Percentiles rank a stretch among this genome's conserved stretches.
Evolutionary conservation across 2,329 filamentous ascomycete genomes (phyloP).

Genomic region (Arthrobotrys conoides): DNA sequence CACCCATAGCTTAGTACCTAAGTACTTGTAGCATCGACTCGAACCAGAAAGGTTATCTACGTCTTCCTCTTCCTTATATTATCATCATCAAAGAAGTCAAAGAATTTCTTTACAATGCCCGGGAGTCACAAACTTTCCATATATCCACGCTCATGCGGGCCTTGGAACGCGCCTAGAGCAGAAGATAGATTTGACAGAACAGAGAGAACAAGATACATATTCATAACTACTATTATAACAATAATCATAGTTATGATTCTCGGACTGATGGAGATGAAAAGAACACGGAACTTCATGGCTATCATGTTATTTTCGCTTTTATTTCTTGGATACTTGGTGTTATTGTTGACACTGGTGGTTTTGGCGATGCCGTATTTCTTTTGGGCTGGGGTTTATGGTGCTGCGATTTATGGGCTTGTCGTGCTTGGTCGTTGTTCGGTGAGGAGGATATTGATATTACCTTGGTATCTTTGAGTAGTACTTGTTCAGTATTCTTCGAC

Average conservation of each 20-base stretch:
- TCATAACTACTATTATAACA: not conserved
- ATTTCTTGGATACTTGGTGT: not conserved
- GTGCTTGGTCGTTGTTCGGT: not conserved
- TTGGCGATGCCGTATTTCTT: not conserved
- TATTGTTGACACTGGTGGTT: not conserved
- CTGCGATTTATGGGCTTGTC: not conserved
- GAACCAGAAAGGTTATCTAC: too few relatives aligned
- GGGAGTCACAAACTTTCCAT: too few relatives aligned
- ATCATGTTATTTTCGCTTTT: not conserved
- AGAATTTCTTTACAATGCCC: too few relatives aligned
- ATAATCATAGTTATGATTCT: not conserved
- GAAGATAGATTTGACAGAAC: not conserved
- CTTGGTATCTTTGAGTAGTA: too few relatives aligned
- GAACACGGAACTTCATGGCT: not conserved
- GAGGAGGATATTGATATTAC: too few relatives aligned
- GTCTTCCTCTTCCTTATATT: too few relatives aligned
- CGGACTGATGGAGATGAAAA: not conserved
- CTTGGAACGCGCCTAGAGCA: too few relatives aligned
- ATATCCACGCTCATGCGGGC: too few relatives aligned
- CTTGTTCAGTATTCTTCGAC: too few relatives aligned
- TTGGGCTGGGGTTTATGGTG: not conserved
- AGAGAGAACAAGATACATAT: not conserved
- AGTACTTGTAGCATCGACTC: too few relatives aligned
- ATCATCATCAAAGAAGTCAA: too few relatives aligned
- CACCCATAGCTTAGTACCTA: too few relatives aligned